These are phyloP conservation scores for Camellia japonica DNA, from an alignment of 148 eudicot genomes.

Conservation along the genomic window DNA sequence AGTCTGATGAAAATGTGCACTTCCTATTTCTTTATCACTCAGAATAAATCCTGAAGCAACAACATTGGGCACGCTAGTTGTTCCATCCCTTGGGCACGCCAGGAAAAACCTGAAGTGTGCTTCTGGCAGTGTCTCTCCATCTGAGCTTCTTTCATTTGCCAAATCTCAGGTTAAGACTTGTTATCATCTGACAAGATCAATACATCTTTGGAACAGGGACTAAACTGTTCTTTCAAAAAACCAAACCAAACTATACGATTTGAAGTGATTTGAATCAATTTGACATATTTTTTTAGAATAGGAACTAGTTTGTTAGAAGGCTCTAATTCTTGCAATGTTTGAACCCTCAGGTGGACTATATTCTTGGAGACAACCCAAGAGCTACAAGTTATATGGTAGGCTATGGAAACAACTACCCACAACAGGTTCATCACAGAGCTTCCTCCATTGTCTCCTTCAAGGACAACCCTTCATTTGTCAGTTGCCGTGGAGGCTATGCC, in stretches of 20 bases:
- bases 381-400: constrained; percentile 99
- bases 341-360: constrained; percentile 70
- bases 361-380: constrained; percentile 99
- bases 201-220: background rate
- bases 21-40: too few species aligned
- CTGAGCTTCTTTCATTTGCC: constrained; percentile 70
- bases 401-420: constrained; percentile 84
- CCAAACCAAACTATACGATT: too few species aligned
- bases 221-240: too few species aligned
- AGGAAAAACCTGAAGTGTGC: constrained; percentile 51
- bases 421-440: constrained; percentile 88
- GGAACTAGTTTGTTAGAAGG: background rate
- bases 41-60: too few species aligned
- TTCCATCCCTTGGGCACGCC: constrained; percentile 19
- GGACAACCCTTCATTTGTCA: constrained; percentile 63
- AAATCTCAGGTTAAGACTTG: constrained; percentile 67
- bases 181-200: too few species aligned
- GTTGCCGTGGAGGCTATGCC: constrained; percentile 91
- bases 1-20: too few species aligned
- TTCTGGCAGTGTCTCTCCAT: constrained; percentile 48
- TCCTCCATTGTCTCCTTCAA: constrained; percentile 87
- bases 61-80: too few species aligned
- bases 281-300: too few species aligned
- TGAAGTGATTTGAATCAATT: too few species aligned
- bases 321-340: background rate